These are phyloP conservation scores for Buxus sempervirens DNA, from an alignment of 164 flowering plant genomes.

Conservation along the genomic window DNA sequence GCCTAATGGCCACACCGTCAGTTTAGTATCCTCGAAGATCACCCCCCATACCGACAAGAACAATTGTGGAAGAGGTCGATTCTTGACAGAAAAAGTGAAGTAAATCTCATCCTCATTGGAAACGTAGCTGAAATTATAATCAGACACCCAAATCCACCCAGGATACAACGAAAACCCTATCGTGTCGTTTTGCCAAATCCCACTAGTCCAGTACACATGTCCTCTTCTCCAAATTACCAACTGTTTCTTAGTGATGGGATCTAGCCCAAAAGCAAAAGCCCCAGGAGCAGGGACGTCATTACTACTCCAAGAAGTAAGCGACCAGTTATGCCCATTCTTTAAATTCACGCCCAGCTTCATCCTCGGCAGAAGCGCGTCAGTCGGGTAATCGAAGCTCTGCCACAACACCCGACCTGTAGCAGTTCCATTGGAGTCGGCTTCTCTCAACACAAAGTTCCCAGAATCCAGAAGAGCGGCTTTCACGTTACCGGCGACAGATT, in stretches of 20 bases:
- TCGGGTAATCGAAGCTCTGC: not conserved
- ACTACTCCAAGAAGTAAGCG: constrained; percentile 29
- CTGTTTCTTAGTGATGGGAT: not conserved
- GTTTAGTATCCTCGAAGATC: not conserved
- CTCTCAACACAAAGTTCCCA: not conserved
- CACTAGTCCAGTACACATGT: constrained; percentile 15
- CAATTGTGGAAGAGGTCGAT: not conserved
- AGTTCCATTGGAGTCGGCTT: not conserved
- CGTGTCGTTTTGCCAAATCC: not conserved
- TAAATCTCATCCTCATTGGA: constrained; percentile 11
- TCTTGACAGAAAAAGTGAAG: constrained; percentile 4
- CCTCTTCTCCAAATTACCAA: not conserved
- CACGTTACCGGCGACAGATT: not conserved
- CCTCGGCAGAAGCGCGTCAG: constrained; percentile 4
- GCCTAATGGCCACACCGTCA: not conserved
- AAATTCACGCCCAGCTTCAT: constrained; percentile 15
- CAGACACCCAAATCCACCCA: too few species aligned
- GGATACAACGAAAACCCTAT: not conserved
- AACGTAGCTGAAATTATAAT: constrained; percentile 6
- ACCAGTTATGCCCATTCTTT: constrained; percentile 12
- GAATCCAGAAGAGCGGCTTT: constrained; percentile 3
- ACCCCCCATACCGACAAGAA: not conserved
- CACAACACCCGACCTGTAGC: not conserved
- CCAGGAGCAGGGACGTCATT: constrained; percentile 34
- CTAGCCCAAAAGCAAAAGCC: constrained; percentile 15